These are phyloP conservation scores for Magnusiomyces sp. DNA, from an alignment of 1,139 yeast species.

Conservation along the genomic window DNA sequence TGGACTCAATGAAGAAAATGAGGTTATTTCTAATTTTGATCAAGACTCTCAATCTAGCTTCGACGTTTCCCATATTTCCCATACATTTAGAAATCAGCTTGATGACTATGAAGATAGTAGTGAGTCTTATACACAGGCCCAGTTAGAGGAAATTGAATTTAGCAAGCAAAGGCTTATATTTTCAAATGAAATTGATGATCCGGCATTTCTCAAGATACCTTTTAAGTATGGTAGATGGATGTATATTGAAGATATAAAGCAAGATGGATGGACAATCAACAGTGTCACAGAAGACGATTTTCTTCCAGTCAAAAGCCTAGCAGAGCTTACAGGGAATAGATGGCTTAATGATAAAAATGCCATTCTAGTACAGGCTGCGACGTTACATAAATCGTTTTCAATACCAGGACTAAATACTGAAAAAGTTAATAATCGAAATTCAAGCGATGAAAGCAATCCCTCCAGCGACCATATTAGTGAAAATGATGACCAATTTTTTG, in stretches of 20 bases:
- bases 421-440: too few species aligned
- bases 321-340: slow-evolving; percentile 28
- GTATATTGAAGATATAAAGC: slow-evolving; percentile 34
- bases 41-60: too few species aligned
- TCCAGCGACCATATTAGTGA: slow-evolving; percentile 1
- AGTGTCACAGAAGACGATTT: slow-evolving; percentile 38
- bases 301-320: slow-evolving; percentile 41
- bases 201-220: slow-evolving; percentile 11
- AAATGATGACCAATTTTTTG: slow-evolving; percentile 2
- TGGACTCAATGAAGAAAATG: too few species aligned
- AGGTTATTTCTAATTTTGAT: too few species aligned
- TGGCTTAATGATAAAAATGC: slow-evolving; percentile 23
- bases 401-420: slow-evolving; percentile 13
- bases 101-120: too few species aligned
- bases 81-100: too few species aligned
- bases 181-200: slow-evolving; percentile 4
- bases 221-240: slow-evolving; percentile 21
- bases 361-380: slow-evolving; percentile 16
- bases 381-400: slow-evolving; percentile 10
- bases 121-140: too few species aligned
- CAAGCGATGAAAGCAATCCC: too few species aligned
- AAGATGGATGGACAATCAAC: slow-evolving; percentile 51
- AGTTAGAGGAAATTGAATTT: too few species aligned
- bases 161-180: background rate
- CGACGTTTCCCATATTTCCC: too few species aligned